Evolutionary conservation across 768 basidiomycete genomes (phyloP), one percentile per base, ranked within the genome.

Genomic region (Tubosaeta sp.): DNA sequence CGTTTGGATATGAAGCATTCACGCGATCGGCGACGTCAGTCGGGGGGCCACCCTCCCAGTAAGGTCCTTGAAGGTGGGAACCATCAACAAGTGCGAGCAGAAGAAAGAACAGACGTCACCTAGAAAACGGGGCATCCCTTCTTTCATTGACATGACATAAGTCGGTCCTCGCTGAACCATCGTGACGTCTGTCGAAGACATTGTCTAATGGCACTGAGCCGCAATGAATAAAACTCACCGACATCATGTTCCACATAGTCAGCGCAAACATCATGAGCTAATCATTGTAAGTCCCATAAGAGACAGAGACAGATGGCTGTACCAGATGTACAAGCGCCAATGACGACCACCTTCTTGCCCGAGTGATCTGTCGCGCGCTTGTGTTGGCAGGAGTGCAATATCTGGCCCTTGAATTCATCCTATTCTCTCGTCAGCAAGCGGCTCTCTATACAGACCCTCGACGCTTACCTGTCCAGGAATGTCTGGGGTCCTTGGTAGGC

Each of bases 341-440:
- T 69, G 2, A 90, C 80, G 4, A 83, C 73, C 0, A 87, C 84
- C 59, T 83, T 89, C 69, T 88, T 88, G 13, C 84, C 87, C 1
- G 62, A 40, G 56, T 82, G 82, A 35, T 81, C 80, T 11, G 70
- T 66, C 0, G 83, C 82, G n/a, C 64, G 70, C 35, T 75, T 73
- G 63, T 87, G 81, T 24, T 74, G 60, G 6, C 65, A 72, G 1
- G 85, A 86, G 62, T 90, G 87, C 14, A 82, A 55, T 4, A 82
- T 65, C 45, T 78, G 69, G 8, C 87, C 87, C 56, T 81, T 77
- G 73, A 85, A 88, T 6, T 69, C 71, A 19, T 81, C 76, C 77
- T 81, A 52, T 11, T 46, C 21, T 19, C 8, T 38, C 52, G 54
- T 60, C 13, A 14, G 48, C 1, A 53, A 36, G 38, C 2, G 30